phyloP scores from a whole-genome alignment of 106 monocot genomes.

The Iris macrosiphon region DNA sequence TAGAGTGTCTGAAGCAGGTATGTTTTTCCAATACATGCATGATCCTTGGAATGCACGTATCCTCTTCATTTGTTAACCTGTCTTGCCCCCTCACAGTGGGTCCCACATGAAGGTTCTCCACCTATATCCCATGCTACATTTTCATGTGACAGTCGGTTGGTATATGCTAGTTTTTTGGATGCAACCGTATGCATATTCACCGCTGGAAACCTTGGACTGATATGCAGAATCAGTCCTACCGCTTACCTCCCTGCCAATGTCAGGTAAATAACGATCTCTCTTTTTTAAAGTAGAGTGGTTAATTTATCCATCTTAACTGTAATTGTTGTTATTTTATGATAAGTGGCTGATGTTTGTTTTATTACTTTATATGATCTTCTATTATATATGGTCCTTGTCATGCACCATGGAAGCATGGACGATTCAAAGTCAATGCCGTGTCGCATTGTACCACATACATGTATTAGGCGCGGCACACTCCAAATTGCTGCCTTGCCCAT shows the following conservation, averaged over 20 bases:
- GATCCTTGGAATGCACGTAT: neutral
- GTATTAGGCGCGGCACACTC: no score
- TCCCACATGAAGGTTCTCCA: constrained; percentile 27
- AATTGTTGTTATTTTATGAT: no score
- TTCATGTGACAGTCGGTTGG: constrained; percentile 83
- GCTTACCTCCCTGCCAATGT: constrained; percentile 54
- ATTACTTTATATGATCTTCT: no score
- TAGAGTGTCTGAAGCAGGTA: constrained; percentile 74
- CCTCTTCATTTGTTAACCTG: constrained; percentile 1
- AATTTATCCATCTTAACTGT: no score
- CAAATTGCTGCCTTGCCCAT: no score
- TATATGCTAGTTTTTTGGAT: constrained; percentile 71
- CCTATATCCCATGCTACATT: constrained; percentile 86
- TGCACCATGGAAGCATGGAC: no score
- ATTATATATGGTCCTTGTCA: no score
- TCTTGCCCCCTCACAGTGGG: constrained; percentile 22
- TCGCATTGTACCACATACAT: no score
- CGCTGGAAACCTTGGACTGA: constrained; percentile 48
- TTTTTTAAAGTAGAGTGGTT: no score
- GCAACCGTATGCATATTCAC: constrained; percentile 61
- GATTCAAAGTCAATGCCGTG: no score
- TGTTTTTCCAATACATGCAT: neutral
- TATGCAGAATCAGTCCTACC: constrained; percentile 67
- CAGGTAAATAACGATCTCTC: no score
- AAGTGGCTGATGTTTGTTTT: no score